phyloP scores from a whole-genome alignment of 495 filamentous ascomycete species.

The Chaetomidium leptoderma region DNA sequence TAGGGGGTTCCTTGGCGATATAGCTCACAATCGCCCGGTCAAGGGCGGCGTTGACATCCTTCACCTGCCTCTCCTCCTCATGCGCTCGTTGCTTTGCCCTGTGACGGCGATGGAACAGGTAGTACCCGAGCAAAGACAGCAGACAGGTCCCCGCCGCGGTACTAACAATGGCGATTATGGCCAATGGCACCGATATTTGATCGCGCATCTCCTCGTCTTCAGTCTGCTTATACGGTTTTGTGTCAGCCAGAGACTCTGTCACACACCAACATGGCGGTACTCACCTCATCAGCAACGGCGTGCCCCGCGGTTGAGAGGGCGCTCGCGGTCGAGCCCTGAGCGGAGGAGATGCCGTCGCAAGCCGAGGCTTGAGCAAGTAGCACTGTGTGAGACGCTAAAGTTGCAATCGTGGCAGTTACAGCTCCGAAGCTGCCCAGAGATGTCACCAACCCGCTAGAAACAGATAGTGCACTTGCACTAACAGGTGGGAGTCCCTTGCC shows the following conservation, averaged over 20 bases:
- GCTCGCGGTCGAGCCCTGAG: conserved; percentile 16
- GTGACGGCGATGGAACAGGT: conserved; percentile 21
- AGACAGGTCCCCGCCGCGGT: conserved; percentile 24
- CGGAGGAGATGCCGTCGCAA: conserved; percentile 14
- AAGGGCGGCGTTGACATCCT: conserved; percentile 24
- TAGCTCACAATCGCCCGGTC: conserved; percentile 32
- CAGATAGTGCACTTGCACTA: neutral
- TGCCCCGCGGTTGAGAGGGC: conserved; percentile 12
- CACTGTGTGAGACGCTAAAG: conserved; percentile 21
- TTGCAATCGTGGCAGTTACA: conserved; percentile 13
- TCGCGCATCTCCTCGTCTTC: neutral
- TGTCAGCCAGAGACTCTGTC: neutral
- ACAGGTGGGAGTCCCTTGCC: conserved; percentile 20
- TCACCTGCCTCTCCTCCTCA: conserved; percentile 24
- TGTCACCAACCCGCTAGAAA: conserved; percentile 15
- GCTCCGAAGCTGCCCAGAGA: conserved; percentile 18
- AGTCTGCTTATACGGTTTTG: neutral
- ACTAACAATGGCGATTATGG: conserved; percentile 7
- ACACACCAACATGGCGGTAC: neutral
- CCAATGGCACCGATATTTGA: neutral
- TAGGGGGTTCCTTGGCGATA: conserved; percentile 28
- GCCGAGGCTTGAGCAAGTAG: conserved; percentile 18
- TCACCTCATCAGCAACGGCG: conserved; percentile 14
- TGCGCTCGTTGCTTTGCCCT: conserved; percentile 12
- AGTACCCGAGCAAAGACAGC: conserved; percentile 24